phyloP scores from a whole-genome alignment of 805 yeast genomes.

The Debaryomyces tyrocola region DNA sequence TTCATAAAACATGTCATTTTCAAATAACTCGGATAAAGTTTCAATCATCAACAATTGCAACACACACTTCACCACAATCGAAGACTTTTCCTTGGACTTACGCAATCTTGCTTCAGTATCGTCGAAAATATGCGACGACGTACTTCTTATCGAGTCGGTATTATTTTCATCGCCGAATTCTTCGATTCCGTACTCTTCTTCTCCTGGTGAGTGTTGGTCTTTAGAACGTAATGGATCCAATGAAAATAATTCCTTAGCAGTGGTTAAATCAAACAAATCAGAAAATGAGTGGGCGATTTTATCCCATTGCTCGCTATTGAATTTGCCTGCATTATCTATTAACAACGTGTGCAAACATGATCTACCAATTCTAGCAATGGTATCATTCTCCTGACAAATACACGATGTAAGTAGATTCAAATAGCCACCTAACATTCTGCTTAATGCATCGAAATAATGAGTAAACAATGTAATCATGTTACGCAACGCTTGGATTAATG shows the following conservation, averaged over 20 bases:
- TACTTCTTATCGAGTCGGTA: slow-evolving; percentile 7
- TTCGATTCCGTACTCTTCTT: slow-evolving; percentile 33
- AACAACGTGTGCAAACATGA: slow-evolving; percentile 81
- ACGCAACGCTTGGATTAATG: slow-evolving; percentile 91
- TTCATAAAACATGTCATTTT: slow-evolving; percentile 64
- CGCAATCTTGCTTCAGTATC: slow-evolving; percentile 38
- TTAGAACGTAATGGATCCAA: slow-evolving; percentile 45
- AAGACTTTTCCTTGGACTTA: slow-evolving; percentile 58
- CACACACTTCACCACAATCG: slow-evolving; percentile 89
- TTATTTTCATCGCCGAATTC: slow-evolving; percentile 17
- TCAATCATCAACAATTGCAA: slow-evolving; percentile 88
- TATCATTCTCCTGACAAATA: slow-evolving; percentile 95
- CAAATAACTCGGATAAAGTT: slow-evolving; percentile 76
- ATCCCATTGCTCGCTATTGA: slow-evolving; percentile 71
- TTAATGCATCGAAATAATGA: slow-evolving; percentile 76
- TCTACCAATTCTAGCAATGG: slow-evolving; percentile 92
- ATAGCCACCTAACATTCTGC: slow-evolving; percentile 74
- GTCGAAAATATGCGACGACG: slow-evolving; percentile 8
- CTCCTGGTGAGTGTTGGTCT: not conserved
- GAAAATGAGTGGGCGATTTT: slow-evolving; percentile 64
- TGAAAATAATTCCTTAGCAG: slow-evolving; percentile 81
- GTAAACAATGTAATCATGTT: slow-evolving; percentile 82
- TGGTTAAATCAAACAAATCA: slow-evolving; percentile 73
- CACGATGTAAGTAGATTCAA: slow-evolving; percentile 78
- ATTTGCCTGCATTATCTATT: slow-evolving; percentile 68